Percentiles rank a stretch among this genome's conserved stretches.
phyloP scores from a whole-genome alignment of 2,329 filamentous ascomycete genomes.

The Ophiostoma piceae region DNA sequence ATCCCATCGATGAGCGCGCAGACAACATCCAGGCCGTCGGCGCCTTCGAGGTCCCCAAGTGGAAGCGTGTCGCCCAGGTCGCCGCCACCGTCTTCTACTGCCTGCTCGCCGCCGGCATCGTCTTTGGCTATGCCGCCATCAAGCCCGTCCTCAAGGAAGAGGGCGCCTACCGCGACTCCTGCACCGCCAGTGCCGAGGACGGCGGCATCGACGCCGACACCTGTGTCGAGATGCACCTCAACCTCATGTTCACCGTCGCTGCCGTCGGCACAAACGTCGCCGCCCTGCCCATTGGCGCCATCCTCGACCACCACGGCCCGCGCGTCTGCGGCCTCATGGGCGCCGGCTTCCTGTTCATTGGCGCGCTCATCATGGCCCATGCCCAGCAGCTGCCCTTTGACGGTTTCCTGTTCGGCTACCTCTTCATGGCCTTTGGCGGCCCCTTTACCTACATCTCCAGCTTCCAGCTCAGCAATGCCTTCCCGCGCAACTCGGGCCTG shows the following conservation, averaged over 20 bases:
- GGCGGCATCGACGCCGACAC: conserved; percentile 34
- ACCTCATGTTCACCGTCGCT: conserved; percentile 88
- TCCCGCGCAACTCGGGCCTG: conserved; percentile 69
- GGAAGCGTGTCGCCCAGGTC: conserved; percentile 47
- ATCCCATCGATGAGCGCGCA: conserved; percentile 39
- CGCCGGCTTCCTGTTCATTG: conserved; percentile 60
- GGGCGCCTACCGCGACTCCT: conserved; percentile 63
- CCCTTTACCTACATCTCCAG: conserved; percentile 78
- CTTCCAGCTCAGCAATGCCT: conserved; percentile 80
- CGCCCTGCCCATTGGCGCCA: conserved; percentile 76
- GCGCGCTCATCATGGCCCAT: conserved; percentile 68
- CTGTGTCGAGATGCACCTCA: conserved; percentile 61
- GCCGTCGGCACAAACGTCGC: conserved; percentile 84
- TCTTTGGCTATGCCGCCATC: conserved; percentile 80
- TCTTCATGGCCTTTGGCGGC: conserved; percentile 71
- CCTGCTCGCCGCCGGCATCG: conserved; percentile 64
- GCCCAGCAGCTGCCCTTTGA: conserved; percentile 63
- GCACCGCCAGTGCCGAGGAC: conserved; percentile 34
- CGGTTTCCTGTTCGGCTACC: conserved; percentile 66
- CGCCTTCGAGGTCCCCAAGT: conserved; percentile 50
- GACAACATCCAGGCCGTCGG: conserved; percentile 45
- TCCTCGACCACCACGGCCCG: conserved; percentile 78
- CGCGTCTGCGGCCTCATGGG: conserved; percentile 69
- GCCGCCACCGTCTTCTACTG: conserved; percentile 38
- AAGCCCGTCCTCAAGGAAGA: conserved; percentile 74